A percentile compares a stretch with the other conserved stretches of the same genome.
Conservation (phyloP, 169 alveolate genomes). For the Eimeria necatrix region DNA sequence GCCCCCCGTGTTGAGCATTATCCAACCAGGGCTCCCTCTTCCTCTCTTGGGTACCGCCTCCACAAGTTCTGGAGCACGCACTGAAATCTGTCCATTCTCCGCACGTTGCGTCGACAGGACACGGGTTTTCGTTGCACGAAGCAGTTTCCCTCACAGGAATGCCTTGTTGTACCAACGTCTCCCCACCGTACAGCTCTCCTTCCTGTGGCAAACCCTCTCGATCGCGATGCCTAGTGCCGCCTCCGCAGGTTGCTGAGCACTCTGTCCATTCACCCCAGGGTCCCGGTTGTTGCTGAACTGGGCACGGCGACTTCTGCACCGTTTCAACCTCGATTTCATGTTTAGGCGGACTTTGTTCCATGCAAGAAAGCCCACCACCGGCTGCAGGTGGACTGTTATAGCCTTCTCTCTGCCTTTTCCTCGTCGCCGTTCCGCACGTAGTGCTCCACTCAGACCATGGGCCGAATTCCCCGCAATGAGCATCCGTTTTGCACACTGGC, state of each 20-base stretch:
- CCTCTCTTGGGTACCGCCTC: conserved; percentile 81
- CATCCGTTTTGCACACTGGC: conserved; percentile 64
- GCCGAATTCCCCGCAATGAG: conserved; percentile 71
- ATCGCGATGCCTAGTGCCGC: conserved; percentile 79
- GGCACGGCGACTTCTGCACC: conserved; percentile 55
- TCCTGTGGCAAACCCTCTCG: conserved; percentile 71
- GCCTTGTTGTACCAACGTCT: conserved; percentile 64
- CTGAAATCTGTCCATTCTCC: conserved; percentile 80
- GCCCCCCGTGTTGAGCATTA: conserved; percentile 74
- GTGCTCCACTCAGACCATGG: conserved; percentile 72
- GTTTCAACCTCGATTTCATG: conserved; percentile 18
- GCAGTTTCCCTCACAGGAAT: conserved; percentile 49
- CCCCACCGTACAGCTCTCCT: conserved; percentile 73
- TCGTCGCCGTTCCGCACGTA: conserved; percentile 75
- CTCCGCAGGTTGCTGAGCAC: conserved; percentile 86
- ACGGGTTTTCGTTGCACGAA: conserved; percentile 52
- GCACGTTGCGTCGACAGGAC: conserved; percentile 81
- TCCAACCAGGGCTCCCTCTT: conserved; percentile 79
- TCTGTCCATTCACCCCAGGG: conserved; percentile 84
- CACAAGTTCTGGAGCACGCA: conserved; percentile 84
- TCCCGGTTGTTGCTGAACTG: conserved; percentile 67
- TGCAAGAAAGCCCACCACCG: conserved; percentile 76
- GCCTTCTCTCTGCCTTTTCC: conserved; percentile 15
- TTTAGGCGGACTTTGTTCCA: conserved; percentile 65
- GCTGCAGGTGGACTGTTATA: conserved; percentile 62